These are phyloP conservation scores for Rutstroemia sp. DNA, from an alignment of 2,329 filamentous ascomycete genomes.

Conservation along the genomic window DNA sequence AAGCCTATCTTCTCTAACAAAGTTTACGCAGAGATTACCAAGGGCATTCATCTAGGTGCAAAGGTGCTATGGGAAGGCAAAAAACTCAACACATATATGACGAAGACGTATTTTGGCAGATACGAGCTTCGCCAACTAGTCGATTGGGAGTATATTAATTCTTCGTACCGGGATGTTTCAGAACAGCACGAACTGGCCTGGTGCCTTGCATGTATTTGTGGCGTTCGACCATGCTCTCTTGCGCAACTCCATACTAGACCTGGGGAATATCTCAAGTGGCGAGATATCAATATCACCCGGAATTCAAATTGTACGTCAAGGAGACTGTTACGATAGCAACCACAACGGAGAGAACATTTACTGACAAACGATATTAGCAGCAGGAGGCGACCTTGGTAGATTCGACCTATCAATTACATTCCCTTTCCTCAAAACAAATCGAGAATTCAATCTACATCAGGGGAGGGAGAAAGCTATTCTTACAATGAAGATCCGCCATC, in stretches of 20 bases:
- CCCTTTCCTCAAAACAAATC: not conserved
- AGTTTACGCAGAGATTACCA: not conserved
- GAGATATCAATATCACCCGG: too few species aligned
- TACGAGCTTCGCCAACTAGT: not conserved
- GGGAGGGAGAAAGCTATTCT: not conserved
- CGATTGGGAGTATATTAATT: too few species aligned
- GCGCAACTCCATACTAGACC: too few species aligned
- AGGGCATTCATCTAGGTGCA: not conserved
- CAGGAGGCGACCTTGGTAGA: not conserved
- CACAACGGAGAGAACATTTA: too few species aligned
- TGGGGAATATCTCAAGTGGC: too few species aligned
- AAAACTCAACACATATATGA: not conserved
- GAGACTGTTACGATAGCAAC: too few species aligned
- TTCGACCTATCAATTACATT: not conserved
- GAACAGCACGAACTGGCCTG: too few species aligned
- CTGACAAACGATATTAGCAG: too few species aligned
- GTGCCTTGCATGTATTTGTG: too few species aligned
- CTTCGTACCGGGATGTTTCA: too few species aligned
- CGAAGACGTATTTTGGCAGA: not conserved
- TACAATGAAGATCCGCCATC: not conserved
- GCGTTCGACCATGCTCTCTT: too few species aligned
- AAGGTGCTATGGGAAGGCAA: not conserved
- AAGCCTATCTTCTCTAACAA: not conserved
- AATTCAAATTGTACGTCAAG: too few species aligned
- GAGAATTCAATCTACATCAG: not conserved